Conservation (phyloP, 169 alveolate genomes). For the Eimeria tenella region DNA sequence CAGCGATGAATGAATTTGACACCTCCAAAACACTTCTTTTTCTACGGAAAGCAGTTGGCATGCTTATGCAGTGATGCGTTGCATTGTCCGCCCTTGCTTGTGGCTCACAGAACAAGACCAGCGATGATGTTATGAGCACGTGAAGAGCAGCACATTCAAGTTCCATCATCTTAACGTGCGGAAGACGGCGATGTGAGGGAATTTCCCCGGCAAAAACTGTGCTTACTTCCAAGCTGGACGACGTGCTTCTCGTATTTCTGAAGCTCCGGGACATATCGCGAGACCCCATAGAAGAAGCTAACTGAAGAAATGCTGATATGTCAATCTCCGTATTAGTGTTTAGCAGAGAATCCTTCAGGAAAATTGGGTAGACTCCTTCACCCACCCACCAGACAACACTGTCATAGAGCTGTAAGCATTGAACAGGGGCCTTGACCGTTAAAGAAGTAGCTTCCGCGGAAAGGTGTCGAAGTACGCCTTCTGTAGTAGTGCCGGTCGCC, state of each 20-base stretch:
- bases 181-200: too few species aligned
- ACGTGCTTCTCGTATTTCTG: background rate
- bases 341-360: constrained; percentile 84
- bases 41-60: too few species aligned
- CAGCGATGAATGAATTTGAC: background rate
- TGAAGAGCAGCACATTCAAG: too few species aligned
- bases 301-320: constrained; percentile 81
- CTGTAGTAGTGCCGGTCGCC: background rate
- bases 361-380: constrained; percentile 84
- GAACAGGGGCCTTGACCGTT: constrained; percentile 80
- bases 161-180: too few species aligned
- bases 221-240: constrained; percentile 60
- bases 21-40: too few species aligned
- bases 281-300: constrained; percentile 31
- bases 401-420: constrained; percentile 83
- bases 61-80: too few species aligned
- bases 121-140: too few species aligned
- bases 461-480: background rate
- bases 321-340: constrained; percentile 87
- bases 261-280: background rate
- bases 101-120: too few species aligned
- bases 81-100: too few species aligned
- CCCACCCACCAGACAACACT: constrained; percentile 82
- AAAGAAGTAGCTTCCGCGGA: background rate
- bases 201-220: background rate